Evolutionary conservation across 495 filamentous ascomycete genomes (phyloP).

Genomic region (Penicillium ochrochloron): DNA sequence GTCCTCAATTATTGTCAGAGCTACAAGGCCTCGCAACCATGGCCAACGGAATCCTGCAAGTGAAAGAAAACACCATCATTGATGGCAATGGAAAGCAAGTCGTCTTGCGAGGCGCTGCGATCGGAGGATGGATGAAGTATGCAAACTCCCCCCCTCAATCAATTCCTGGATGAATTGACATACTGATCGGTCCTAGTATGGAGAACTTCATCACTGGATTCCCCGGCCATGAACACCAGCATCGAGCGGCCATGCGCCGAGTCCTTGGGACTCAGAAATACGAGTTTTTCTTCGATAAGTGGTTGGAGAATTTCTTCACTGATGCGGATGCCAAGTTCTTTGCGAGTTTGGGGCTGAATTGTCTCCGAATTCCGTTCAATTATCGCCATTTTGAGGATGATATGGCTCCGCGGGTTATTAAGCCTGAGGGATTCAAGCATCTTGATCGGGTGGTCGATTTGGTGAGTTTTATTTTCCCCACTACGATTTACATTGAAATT

Average conservation of each 20-base stretch:
- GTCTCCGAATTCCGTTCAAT: conserved; percentile 67
- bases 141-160: neutral
- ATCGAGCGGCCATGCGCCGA: conserved; percentile 57
- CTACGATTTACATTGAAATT: neutral
- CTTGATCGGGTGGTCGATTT: conserved; percentile 63
- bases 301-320: conserved; percentile 68
- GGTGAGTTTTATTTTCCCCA: conserved; percentile 22
- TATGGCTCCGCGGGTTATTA: conserved; percentile 62
- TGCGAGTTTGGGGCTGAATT: conserved; percentile 61
- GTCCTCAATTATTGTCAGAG: neutral
- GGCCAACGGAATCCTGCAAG: conserved; percentile 46
- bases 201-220: conserved; percentile 74
- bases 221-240: conserved; percentile 61
- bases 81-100: conserved; percentile 50
- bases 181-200: conserved; percentile 48
- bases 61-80: conserved; percentile 51
- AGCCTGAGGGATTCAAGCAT: conserved; percentile 60
- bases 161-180: neutral
- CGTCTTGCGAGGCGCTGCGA: conserved; percentile 54
- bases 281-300: conserved; percentile 55
- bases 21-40: conserved; percentile 23
- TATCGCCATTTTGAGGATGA: conserved; percentile 69
- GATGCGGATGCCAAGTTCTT: conserved; percentile 64
- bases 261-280: conserved; percentile 56
- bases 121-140: conserved; percentile 55